Base-by-base conservation (phyloP, 2,329 filamentous ascomycete species). In the Hortaea sp. region DNA sequence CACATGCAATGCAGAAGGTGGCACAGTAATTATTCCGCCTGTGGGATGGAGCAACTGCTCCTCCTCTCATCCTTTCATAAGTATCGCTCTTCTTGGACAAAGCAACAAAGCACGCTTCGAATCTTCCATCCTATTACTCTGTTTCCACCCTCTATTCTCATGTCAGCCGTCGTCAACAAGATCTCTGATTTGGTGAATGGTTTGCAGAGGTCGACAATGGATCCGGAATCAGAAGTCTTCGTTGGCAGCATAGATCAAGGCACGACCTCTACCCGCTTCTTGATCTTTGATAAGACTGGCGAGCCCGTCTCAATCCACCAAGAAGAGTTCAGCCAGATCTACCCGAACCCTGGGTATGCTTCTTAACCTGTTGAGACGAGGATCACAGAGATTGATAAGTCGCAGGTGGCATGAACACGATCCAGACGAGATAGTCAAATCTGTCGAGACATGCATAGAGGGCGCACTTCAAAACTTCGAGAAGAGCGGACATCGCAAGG, bases 191-290 rank as follows among this genome's bases (percentile, higher is more conserved):
- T n/a, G 7, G 37, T 39, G 10, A 27, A 2, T 7, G 37, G 13
- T 13, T 10, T n/a, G 10, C 13, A 10, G 37, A 12, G 7, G 10
- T 7, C 37, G 37, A 39, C 7, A 27, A 48, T 62, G 57, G 51
- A 54, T 31, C 40, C 52, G 5, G 41, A 46, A 9, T 57, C 61
- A 20, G 56, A 82, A 47, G 78, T 78, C 68, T 94, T 86, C 60
- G 82, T 94, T 50, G 88, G 88, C 49, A 86, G 85, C 56, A 89
- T 95, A 63, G 88, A 95, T 63, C 87, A 94, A 61, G 88, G 88
- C 48, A 95, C 88, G 9, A 95, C 88, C 30, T 90, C 85, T 49
- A 86, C 88, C 31, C 78, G 88, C 34, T 95, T 95, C 68, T 77
- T 95, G 57, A 89, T 95, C 62, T 95, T 95, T 69, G 82, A 94